These are phyloP conservation scores for Acanthamoeba castellanii DNA, from an alignment of 208 protist genomes.

Conservation along the genomic window DNA sequence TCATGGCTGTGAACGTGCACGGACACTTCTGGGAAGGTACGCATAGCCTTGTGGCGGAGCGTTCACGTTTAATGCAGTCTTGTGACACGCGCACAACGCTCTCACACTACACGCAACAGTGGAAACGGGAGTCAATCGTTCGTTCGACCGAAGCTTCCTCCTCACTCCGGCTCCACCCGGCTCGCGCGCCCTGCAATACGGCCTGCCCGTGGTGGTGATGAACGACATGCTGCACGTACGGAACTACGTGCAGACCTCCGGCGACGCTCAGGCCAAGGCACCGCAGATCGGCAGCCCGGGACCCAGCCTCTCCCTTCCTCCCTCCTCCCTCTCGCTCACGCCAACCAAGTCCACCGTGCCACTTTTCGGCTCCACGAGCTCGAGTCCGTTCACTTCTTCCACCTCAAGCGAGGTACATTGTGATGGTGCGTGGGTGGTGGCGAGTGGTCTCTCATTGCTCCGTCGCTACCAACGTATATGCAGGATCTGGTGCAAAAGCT, in stretches of 20 bases:
- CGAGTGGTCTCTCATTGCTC: no score
- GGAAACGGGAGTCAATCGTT: conserved; percentile 67
- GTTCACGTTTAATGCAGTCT: neutral
- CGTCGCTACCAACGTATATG: no score
- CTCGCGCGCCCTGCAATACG: conserved; percentile 51
- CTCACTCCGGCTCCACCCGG: conserved; percentile 64
- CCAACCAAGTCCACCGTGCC: neutral
- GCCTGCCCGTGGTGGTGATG: conserved; percentile 54
- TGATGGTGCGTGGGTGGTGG: no score
- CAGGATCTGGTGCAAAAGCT: conserved; percentile 70
- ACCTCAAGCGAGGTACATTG: neutral
- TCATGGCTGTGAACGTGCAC: conserved; percentile 56
- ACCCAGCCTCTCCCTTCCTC: neutral
- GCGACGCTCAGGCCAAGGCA: neutral
- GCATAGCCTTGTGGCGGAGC: neutral
- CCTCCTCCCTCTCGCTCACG: conserved; percentile 14
- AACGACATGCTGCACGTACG: conserved; percentile 74
- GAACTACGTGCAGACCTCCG: neutral
- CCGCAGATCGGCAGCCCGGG: conserved; percentile 5
- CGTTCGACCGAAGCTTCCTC: conserved; percentile 71
- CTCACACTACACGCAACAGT: neutral
- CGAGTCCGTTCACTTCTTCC: neutral
- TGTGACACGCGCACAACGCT: neutral
- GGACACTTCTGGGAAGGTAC: conserved; percentile 75
- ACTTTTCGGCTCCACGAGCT: conserved; percentile 17